Evolutionary conservation across 2,329 filamentous ascomycete genomes (phyloP).

Genomic region (Microdochium bolleyi): DNA sequence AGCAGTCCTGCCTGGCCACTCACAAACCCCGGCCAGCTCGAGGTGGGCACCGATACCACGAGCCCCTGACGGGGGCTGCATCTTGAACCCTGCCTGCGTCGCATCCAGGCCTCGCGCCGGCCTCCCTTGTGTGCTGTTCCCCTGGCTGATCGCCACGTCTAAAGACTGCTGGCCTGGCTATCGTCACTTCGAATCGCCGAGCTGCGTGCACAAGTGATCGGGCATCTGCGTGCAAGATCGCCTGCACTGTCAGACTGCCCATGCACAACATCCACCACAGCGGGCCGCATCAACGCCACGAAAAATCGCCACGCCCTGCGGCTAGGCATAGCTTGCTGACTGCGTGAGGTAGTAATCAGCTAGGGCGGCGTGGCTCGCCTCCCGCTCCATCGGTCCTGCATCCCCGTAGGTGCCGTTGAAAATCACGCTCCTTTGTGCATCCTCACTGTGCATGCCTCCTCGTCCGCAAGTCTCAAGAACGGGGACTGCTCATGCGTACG

Average conservation of each 20-base stretch:
- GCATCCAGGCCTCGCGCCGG: background rate
- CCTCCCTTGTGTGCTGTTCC: background rate
- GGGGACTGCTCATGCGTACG: too few relatives aligned
- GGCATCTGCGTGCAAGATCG: too few relatives aligned
- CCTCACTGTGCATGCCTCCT: background rate
- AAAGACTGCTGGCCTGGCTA: background rate
- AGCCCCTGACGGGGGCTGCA: background rate
- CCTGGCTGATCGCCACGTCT: background rate
- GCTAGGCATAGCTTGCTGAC: too few relatives aligned
- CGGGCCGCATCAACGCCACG: too few relatives aligned
- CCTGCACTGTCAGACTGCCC: background rate
- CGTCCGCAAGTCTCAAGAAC: background rate
- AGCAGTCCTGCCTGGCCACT: background rate
- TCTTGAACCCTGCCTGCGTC: background rate
- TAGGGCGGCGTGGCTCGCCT: background rate
- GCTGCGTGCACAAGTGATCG: background rate
- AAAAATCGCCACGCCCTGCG: too few relatives aligned
- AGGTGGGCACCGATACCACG: background rate
- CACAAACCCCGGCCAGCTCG: background rate
- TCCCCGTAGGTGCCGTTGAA: background rate
- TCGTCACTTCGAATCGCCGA: background rate
- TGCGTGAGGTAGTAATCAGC: too few relatives aligned
- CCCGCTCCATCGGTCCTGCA: background rate
- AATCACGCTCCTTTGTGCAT: background rate
- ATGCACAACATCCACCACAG: background rate